phyloP scores from a whole-genome alignment of 495 filamentous ascomycete genomes.

The Tuber indicum region DNA sequence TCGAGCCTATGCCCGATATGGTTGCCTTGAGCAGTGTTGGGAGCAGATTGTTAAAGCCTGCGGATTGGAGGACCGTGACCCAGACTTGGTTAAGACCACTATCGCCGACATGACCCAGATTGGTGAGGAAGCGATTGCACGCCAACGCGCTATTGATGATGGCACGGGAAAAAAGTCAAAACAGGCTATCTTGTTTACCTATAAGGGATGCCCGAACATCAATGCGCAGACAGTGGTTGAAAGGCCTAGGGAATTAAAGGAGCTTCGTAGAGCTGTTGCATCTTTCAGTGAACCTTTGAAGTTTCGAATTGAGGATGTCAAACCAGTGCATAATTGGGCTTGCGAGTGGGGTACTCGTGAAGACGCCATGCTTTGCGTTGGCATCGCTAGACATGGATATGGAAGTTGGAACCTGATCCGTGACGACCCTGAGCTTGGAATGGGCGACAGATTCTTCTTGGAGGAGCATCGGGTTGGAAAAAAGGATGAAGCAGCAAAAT shows the following conservation, averaged over 20 bases:
- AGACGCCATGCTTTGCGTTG: constrained; percentile 94
- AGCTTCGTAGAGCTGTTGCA: constrained; percentile 65
- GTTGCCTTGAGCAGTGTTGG: constrained; percentile 74
- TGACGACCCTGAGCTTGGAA: constrained; percentile 78
- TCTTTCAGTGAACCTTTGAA: constrained; percentile 54
- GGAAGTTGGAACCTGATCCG: constrained; percentile 89
- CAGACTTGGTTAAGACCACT: constrained; percentile 62
- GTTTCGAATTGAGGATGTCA: constrained; percentile 88
- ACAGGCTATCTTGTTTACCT: constrained; percentile 92
- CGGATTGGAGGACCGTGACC: constrained; percentile 70
- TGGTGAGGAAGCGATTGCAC: constrained; percentile 38
- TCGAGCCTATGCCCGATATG: constrained; percentile 76
- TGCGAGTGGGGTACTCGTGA: constrained; percentile 87
- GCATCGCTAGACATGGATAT: constrained; percentile 86
- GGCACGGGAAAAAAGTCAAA: constrained; percentile 87
- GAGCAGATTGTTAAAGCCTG: constrained; percentile 82
- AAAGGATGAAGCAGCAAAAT: constrained; percentile 85
- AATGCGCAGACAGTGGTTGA: constrained; percentile 93
- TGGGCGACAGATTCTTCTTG: constrained; percentile 89
- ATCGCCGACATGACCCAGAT: constrained; percentile 48
- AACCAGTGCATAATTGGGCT: constrained; percentile 70
- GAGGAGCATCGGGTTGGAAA: constrained; percentile 97
- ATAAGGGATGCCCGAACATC: constrained; percentile 79
- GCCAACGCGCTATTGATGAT: constrained; percentile 50
- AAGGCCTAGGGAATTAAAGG: constrained; percentile 76